Percentiles rank a stretch among this genome's conserved stretches.
These are phyloP conservation scores for Drechslerella dactyloides DNA, from an alignment of 2,329 filamentous ascomycete species.

Conservation along the genomic window DNA sequence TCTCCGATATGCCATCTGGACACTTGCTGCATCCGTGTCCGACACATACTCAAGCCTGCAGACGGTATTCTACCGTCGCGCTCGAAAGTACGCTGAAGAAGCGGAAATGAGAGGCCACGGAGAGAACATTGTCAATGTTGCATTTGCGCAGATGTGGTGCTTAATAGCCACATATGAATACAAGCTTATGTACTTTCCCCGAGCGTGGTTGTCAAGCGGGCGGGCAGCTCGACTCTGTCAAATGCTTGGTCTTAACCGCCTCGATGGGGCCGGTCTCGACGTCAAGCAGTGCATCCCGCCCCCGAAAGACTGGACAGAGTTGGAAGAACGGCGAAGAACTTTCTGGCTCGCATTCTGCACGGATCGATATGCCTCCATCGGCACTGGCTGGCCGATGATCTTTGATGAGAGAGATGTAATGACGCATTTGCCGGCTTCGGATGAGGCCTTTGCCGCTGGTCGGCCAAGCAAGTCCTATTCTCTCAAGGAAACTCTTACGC, in stretches of 20 bases:
- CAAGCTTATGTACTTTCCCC: conserved; percentile 95
- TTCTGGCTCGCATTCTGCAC: conserved; percentile 95
- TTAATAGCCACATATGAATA: conserved; percentile 87
- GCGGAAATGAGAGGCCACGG: conserved; percentile 93
- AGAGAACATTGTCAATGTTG: conserved; percentile 82
- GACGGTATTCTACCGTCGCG: conserved; percentile 85
- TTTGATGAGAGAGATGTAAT: conserved; percentile 90
- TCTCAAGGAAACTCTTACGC: conserved; percentile 72
- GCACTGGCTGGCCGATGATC: conserved; percentile 95
- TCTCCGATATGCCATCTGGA: conserved; percentile 94
- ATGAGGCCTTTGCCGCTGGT: conserved; percentile 83
- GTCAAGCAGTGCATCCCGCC: conserved; percentile 90
- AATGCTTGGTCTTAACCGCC: conserved; percentile 89
- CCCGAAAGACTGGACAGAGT: conserved; percentile 90
- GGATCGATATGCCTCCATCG: conserved; percentile 92
- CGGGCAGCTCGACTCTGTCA: conserved; percentile 78
- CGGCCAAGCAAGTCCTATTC: conserved; percentile 74
- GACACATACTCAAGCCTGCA: conserved; percentile 82
- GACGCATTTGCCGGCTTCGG: conserved; percentile 81
- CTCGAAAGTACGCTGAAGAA: conserved; percentile 85
- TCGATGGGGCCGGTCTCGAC: conserved; percentile 82
- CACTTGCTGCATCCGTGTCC: conserved; percentile 80
- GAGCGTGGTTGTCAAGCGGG: conserved; percentile 92
- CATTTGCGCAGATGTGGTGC: conserved; percentile 83
- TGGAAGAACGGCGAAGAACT: conserved; percentile 85